Evolutionary conservation across 78 protist species (phyloP).

Genomic region (Tieghemostelium lacteum): DNA sequence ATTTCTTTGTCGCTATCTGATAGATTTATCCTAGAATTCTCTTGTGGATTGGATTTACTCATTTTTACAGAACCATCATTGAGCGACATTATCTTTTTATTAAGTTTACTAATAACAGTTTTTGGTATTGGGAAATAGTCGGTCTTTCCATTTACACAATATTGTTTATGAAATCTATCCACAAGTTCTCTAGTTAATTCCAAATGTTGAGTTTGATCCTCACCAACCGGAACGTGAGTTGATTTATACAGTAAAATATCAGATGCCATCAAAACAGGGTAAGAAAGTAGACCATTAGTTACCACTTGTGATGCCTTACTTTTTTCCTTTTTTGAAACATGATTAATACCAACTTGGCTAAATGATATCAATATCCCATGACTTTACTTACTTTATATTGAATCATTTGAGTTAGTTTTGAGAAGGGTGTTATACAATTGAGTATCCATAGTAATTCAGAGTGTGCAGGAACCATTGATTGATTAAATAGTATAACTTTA

Average conservation of each 20-base stretch:
- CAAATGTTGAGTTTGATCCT: slow-evolving; percentile 91
- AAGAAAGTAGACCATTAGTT: slow-evolving; percentile 83
- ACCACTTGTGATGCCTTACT: background rate
- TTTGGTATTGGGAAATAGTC: slow-evolving; percentile 60
- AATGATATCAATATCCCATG: no score
- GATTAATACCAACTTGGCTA: no score
- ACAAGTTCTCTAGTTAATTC: slow-evolving; percentile 86
- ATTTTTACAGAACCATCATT: slow-evolving; percentile 83
- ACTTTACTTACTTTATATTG: slow-evolving; percentile 85
- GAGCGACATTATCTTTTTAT: slow-evolving; percentile 82
- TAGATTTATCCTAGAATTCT: slow-evolving; percentile 70
- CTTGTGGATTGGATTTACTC: slow-evolving; percentile 83
- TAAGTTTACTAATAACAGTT: slow-evolving; percentile 3
- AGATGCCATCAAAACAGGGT: slow-evolving; percentile 93
- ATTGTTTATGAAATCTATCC: slow-evolving; percentile 68
- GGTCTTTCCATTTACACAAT: no score
- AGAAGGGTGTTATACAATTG: slow-evolving; percentile 69
- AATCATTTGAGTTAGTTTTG: slow-evolving; percentile 67
- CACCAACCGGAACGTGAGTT: slow-evolving; percentile 94
- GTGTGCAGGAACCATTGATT: slow-evolving; percentile 83
- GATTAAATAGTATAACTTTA: slow-evolving; percentile 64
- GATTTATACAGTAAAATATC: slow-evolving; percentile 88
- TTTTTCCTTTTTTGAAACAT: slow-evolving; percentile 1
- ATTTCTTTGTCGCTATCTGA: slow-evolving; percentile 71
- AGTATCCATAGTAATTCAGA: slow-evolving; percentile 84